Conservation (phyloP, 169 alveolate genomes). For the Eimeria maxima region DNA sequence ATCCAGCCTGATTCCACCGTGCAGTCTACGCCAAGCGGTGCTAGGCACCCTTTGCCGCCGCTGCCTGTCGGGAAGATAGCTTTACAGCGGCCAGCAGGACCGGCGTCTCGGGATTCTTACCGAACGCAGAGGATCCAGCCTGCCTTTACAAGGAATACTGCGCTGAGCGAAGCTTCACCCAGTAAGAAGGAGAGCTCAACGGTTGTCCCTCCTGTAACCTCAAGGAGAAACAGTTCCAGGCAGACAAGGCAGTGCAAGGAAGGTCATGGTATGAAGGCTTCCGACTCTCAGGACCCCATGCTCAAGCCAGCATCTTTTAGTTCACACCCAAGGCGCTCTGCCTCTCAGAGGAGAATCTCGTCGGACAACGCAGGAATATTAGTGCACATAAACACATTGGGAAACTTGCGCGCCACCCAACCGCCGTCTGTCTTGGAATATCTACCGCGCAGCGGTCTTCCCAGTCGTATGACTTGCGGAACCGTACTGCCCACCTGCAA, state of each 20-base stretch:
- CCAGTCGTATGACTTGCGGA: constrained; percentile 68
- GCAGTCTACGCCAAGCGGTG: neutral
- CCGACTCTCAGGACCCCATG: constrained; percentile 19
- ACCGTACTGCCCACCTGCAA: constrained; percentile 41
- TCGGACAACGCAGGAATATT: neutral
- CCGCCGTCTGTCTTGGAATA: constrained; percentile 4
- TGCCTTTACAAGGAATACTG: constrained; percentile 24
- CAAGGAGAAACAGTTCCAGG: constrained; percentile 23
- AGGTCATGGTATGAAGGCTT: constrained; percentile 23
- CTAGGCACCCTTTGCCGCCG: constrained; percentile 33
- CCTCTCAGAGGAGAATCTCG: neutral
- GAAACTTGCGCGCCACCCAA: constrained; percentile 72
- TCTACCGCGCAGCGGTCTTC: constrained; percentile 8
- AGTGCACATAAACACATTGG: neutral
- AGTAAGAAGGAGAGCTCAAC: constrained; percentile 19
- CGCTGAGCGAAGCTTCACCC: neutral
- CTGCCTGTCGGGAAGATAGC: constrained; percentile 41
- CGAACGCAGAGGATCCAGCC: neutral
- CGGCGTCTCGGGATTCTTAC: constrained; percentile 21
- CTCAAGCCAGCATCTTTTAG: constrained; percentile 31
- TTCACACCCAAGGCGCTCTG: constrained; percentile 3
- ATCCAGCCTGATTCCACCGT: neutral
- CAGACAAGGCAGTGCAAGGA: constrained; percentile 59
- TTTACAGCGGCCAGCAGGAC: constrained; percentile 11
- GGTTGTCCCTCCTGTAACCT: neutral